These are phyloP conservation scores for Ustilago lituana DNA, from an alignment of 1,284 basidiomycete genomes.

Conservation along the genomic window DNA sequence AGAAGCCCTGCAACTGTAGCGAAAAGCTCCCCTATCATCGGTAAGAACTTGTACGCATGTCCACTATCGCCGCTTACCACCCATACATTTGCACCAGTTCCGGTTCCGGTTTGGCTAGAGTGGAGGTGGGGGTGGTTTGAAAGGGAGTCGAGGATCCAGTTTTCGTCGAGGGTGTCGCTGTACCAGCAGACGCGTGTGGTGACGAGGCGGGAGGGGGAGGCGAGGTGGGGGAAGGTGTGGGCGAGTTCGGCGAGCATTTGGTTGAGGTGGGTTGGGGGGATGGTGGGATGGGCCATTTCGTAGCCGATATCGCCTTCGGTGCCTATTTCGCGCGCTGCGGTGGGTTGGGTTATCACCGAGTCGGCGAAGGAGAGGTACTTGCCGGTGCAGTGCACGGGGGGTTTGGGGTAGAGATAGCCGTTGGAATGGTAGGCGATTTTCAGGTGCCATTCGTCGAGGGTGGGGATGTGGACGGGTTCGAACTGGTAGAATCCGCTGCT, in stretches of 20 bases:
- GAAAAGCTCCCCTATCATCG: constrained; percentile 80
- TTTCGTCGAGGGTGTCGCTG: constrained; percentile 69
- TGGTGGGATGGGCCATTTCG: constrained; percentile 53
- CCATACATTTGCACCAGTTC: constrained; percentile 63
- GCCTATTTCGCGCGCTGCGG: background rate
- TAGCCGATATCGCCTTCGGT: constrained; percentile 14
- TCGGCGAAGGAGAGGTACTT: constrained; percentile 20
- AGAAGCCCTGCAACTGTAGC: constrained; percentile 69
- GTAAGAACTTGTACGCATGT: constrained; percentile 76
- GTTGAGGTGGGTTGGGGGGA: constrained; percentile 73
- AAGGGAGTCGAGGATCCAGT: constrained; percentile 70
- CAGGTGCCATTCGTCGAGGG: constrained; percentile 63
- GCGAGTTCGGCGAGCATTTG: constrained; percentile 72
- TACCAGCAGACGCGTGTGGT: constrained; percentile 85
- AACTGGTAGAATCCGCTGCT: constrained; percentile 69
- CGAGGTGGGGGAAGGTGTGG: constrained; percentile 77
- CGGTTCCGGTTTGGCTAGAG: background rate
- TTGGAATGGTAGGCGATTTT: constrained; percentile 78
- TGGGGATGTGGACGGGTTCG: constrained; percentile 73
- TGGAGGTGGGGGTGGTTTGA: constrained; percentile 55
- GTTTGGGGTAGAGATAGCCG: constrained; percentile 73
- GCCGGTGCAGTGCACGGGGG: constrained; percentile 24
- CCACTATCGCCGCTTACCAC: constrained; percentile 70
- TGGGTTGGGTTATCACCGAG: background rate
- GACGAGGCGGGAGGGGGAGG: constrained; percentile 68